These are phyloP conservation scores for Amanita rubescens DNA, from an alignment of 768 basidiomycete species.

Conservation along the genomic window DNA sequence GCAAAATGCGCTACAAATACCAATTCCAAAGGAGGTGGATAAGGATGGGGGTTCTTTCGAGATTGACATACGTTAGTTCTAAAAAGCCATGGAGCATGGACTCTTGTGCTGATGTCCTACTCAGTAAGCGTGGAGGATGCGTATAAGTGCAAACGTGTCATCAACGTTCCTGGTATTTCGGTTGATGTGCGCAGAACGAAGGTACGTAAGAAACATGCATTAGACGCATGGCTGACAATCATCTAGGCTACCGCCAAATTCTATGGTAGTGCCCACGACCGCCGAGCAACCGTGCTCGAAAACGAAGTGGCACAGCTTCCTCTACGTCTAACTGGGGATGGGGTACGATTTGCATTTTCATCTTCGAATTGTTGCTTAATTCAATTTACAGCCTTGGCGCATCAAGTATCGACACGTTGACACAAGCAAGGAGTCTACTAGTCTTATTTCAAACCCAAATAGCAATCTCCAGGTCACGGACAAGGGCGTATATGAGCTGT, in stretches of 20 bases:
- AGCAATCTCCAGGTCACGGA: constrained; percentile 65
- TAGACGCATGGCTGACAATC: not conserved
- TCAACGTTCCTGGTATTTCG: constrained; percentile 69
- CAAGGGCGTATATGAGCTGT: constrained; percentile 69
- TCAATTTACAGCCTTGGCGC: constrained; percentile 68
- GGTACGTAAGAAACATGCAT: constrained; percentile 32
- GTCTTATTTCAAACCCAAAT: constrained; percentile 53
- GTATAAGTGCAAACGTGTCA: constrained; percentile 73
- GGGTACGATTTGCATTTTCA: constrained; percentile 40
- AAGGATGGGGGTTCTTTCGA: constrained; percentile 71
- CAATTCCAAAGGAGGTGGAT: constrained; percentile 61
- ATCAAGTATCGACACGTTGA: constrained; percentile 61
- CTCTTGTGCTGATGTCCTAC: constrained; percentile 12
- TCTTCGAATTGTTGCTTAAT: not conserved
- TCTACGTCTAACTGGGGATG: constrained; percentile 84
- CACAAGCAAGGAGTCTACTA: constrained; percentile 31
- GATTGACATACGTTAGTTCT: constrained; percentile 59
- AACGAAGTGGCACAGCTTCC: constrained; percentile 68
- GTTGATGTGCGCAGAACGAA: constrained; percentile 81
- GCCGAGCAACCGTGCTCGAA: constrained; percentile 61
- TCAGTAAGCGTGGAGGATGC: constrained; percentile 82
- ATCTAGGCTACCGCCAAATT: constrained; percentile 80
- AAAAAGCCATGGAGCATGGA: not conserved
- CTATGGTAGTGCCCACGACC: constrained; percentile 57
- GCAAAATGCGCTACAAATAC: constrained; percentile 50